Evolutionary conservation across 768 basidiomycete genomes (phyloP), one percentile per base, ranked within the genome.

Genomic region (Suillus hirtellus): DNA sequence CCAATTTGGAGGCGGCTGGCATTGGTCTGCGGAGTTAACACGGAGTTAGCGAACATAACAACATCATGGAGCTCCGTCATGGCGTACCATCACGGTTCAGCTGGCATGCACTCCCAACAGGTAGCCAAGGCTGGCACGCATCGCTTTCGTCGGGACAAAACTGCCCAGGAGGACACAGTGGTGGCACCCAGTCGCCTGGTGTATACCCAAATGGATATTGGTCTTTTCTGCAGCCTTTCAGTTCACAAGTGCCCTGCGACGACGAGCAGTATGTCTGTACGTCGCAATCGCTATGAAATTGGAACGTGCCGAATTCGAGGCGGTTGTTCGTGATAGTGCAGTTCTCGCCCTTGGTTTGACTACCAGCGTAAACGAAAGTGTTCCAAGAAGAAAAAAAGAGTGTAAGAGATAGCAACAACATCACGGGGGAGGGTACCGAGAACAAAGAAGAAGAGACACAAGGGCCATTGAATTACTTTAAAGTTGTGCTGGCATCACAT

Each of bases 141-240:
- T 87, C 86, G 64, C 84, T 86, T 76, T 95, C 95, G 69, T 95
- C 93, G 0, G 92, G 92, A 74, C 93, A 95, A 74, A 95, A 95
- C 69, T 84, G 71, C 21, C 85, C 88, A 38, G 68, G 66, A 9
- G 77, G 71, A 70, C 93, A 95, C 67, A 84, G 80, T 12, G 80
- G 77, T 1, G 93, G 93, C 21, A 92, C 69, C 44, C 74, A 58
- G 6, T 75, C 73, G 21, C 71, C 77, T 60, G 74, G 70, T 9
- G 68, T 15, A 69, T 87, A 93, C 60, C 90, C 89, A 72, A 92
- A 89, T 3, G 92, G 89, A 71, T 85, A 92, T 53, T 89, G 85
- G 70, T 94, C 92, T 67, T 76, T 84, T 66, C 94, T 82, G 74
- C 92, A 95, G 6, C 87, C 83, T 72, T 85, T 89, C 55, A 78